Evolutionary conservation across 2,329 filamentous ascomycete genomes (phyloP).

Genomic region (Xylariaceae sp.): DNA sequence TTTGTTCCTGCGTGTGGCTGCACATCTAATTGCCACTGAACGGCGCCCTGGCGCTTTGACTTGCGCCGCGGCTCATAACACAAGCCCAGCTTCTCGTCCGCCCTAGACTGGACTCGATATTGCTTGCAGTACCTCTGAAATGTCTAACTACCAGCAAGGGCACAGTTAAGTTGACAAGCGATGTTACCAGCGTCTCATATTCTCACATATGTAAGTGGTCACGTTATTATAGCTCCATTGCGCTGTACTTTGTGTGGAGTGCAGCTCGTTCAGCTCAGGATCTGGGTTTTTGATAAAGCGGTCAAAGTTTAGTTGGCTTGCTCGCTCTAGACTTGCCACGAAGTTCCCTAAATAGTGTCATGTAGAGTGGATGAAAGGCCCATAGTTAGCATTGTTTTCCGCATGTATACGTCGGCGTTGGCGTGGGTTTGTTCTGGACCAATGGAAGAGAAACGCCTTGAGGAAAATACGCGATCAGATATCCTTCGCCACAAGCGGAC

Average conservation of each 20-base stretch:
- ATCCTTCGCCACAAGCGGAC: constrained; percentile 6
- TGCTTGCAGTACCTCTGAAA: constrained; percentile 19
- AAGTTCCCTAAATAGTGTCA: no score
- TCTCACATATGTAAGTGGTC: constrained; percentile 11
- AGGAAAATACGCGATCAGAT: constrained; percentile 13
- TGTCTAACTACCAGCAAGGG: no score
- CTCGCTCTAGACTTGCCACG: constrained; percentile 10
- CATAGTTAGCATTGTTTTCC: no score
- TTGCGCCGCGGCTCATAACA: no score
- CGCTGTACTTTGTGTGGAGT: not conserved
- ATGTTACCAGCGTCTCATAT: no score
- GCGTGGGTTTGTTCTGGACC: constrained; percentile 17
- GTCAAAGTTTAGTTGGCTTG: constrained; percentile 16
- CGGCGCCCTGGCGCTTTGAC: no score
- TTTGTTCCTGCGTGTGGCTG: constrained; percentile 27
- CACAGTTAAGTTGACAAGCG: no score
- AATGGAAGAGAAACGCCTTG: not conserved
- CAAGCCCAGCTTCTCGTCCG: no score
- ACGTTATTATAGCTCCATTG: constrained; percentile 14
- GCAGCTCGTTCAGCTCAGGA: constrained; percentile 1
- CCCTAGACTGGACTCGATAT: not conserved
- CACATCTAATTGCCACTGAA: constrained; percentile 20
- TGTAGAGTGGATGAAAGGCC: no score
- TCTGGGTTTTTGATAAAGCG: constrained; percentile 12
- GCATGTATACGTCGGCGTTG: no score